phyloP scores from a whole-genome alignment of 768 basidiomycete genomes.

The Phlebiopsis flavidoalba region DNA sequence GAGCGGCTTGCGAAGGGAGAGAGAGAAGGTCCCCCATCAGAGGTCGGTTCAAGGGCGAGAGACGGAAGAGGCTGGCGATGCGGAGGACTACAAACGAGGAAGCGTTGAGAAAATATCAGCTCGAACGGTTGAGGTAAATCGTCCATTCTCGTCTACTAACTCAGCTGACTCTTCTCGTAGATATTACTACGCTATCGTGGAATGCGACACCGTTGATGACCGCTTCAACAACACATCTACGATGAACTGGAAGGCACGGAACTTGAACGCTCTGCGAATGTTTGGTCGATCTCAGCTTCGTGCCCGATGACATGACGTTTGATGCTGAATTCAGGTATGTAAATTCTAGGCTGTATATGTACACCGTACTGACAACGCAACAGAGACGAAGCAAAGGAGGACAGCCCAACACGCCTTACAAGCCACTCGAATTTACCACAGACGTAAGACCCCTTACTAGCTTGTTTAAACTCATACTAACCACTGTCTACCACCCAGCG shows the following conservation, averaged over 20 bases:
- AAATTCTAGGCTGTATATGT: neutral
- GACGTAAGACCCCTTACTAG: slow-evolving; percentile 47
- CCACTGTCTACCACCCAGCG: neutral
- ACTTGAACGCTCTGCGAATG: slow-evolving; percentile 93
- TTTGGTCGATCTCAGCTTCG: slow-evolving; percentile 93
- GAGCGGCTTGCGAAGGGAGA: slow-evolving; percentile 84
- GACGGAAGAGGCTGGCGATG: slow-evolving; percentile 61
- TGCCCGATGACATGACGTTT: slow-evolving; percentile 85
- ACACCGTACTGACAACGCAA: neutral
- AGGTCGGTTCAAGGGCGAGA: slow-evolving; percentile 77
- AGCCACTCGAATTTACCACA: slow-evolving; percentile 85
- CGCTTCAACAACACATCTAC: slow-evolving; percentile 75
- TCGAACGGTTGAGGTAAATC: slow-evolving; percentile 87
- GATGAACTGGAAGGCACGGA: slow-evolving; percentile 91
- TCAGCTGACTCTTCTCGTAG: slow-evolving; percentile 32
- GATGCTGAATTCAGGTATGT: slow-evolving; percentile 67
- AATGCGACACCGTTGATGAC: slow-evolving; percentile 77
- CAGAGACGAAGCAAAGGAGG: slow-evolving; percentile 83
- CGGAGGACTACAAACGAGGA: slow-evolving; percentile 85
- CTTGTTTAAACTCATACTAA: neutral
- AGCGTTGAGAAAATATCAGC: slow-evolving; percentile 84
- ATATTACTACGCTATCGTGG: slow-evolving; percentile 93
- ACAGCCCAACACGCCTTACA: slow-evolving; percentile 54
- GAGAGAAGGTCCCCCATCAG: slow-evolving; percentile 81
- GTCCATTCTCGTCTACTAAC: slow-evolving; percentile 19